Evolutionary conservation across 2,329 filamentous ascomycete genomes (phyloP).

Genomic region (Tympanopsis confertula): DNA sequence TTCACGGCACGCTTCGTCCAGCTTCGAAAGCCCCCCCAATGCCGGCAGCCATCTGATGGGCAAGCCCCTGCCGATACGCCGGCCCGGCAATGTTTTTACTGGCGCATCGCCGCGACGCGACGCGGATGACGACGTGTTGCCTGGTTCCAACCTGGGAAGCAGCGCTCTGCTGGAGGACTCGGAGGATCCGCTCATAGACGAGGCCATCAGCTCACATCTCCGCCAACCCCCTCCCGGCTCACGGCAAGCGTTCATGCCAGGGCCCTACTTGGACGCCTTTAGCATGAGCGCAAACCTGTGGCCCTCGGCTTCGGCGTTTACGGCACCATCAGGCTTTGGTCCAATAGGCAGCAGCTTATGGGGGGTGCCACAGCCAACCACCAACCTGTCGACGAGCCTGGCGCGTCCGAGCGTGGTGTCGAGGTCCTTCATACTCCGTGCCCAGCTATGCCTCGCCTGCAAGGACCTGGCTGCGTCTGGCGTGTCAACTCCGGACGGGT

Average conservation of each 20-base stretch:
- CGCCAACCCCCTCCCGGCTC: constrained; percentile 11
- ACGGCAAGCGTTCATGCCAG: neutral
- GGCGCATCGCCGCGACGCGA: constrained; percentile 27
- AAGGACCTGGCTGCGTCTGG: constrained; percentile 37
- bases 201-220: constrained; percentile 16
- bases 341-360: neutral
- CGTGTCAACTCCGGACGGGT: constrained; percentile 42
- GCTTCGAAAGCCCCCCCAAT: constrained; percentile 42
- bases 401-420: constrained; percentile 38
- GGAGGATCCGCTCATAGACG: constrained; percentile 37
- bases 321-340: constrained; percentile 34
- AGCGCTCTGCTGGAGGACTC: constrained; percentile 74
- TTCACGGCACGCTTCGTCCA: constrained; percentile 64
- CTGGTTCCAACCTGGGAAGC: constrained; percentile 75
- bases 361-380: neutral
- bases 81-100: constrained; percentile 63
- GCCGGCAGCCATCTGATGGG: constrained; percentile 53
- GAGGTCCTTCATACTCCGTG: constrained; percentile 57
- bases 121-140: constrained; percentile 53
- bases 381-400: constrained; percentile 12
- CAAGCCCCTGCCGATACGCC: constrained; percentile 75
- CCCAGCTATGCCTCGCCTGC: constrained; percentile 69
- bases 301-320: constrained; percentile 20
- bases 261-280: neutral
- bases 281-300: too few species aligned